Conservation (phyloP, 495 filamentous ascomycete genomes). For the Chaetomium cochliodes region DNA sequence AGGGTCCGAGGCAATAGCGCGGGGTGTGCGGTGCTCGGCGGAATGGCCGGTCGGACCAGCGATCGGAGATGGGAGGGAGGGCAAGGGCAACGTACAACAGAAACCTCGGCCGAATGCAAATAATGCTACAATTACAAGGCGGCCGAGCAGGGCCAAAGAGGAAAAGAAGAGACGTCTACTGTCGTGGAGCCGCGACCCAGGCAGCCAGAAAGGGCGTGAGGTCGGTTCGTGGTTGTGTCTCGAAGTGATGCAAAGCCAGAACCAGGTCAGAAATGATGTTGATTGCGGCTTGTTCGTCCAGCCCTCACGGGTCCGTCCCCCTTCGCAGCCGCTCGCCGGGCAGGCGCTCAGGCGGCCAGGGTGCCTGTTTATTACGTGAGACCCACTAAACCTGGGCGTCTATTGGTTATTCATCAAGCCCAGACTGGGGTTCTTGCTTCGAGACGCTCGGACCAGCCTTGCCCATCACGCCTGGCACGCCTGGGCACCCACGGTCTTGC, state of each 20-base stretch:
- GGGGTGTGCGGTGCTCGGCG: constrained; percentile 5
- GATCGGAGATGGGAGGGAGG: constrained; percentile 5
- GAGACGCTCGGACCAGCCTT: constrained; percentile 4
- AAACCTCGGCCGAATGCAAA: constrained; percentile 30
- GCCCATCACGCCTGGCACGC: no score
- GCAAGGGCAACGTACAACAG: constrained; percentile 19
- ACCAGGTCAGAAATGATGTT: constrained; percentile 20
- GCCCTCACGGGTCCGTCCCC: background rate
- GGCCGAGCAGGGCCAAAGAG: constrained; percentile 13
- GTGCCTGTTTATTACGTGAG: background rate
- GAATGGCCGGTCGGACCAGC: background rate
- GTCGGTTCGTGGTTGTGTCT: constrained; percentile 7
- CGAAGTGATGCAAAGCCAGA: constrained; percentile 14
- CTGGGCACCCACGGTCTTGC: no score
- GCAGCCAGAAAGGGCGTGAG: constrained; percentile 5
- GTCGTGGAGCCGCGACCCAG: constrained; percentile 4
- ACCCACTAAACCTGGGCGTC: background rate
- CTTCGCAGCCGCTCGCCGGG: constrained; percentile 5
- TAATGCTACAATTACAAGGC: constrained; percentile 35
- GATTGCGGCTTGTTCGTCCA: constrained; percentile 9
- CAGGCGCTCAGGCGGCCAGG: background rate
- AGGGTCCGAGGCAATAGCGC: background rate
- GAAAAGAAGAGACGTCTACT: constrained; percentile 18
- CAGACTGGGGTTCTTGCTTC: background rate
- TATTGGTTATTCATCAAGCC: background rate